phyloP scores from a whole-genome alignment of 345 rosid species.

The Laguncularia racemosa region DNA sequence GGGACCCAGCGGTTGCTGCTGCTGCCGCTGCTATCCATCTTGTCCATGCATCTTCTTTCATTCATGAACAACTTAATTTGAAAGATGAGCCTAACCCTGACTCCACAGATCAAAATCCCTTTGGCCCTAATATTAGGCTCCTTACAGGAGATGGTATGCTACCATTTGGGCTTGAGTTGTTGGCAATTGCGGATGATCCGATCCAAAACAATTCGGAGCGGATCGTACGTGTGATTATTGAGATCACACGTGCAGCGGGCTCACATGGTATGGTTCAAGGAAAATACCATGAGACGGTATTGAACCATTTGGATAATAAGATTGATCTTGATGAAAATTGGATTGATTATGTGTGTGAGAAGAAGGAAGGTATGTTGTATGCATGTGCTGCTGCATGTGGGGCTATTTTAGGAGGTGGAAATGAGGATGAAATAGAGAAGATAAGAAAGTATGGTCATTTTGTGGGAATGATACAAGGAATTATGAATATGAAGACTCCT shows the following conservation, averaged over 20 bases:
- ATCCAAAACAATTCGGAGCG: slow-evolving; percentile 16
- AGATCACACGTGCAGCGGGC: slow-evolving; percentile 39
- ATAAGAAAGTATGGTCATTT: slow-evolving; percentile 37
- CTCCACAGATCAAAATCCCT: slow-evolving; percentile 14
- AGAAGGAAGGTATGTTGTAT: slow-evolving; percentile 38
- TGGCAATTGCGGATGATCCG: slow-evolving; percentile 18
- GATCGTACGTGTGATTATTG: slow-evolving; percentile 33
- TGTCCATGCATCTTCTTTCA: slow-evolving; percentile 26
- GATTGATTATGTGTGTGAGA: slow-evolving; percentile 16
- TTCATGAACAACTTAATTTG: slow-evolving; percentile 28
- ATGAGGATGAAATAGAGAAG: slow-evolving; percentile 40
- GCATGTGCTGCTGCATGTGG: slow-evolving; percentile 56
- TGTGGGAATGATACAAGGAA: slow-evolving; percentile 39
- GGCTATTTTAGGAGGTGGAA: slow-evolving; percentile 59
- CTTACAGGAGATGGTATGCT: slow-evolving; percentile 37
- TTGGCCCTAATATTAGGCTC: slow-evolving; percentile 36
- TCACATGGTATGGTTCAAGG: slow-evolving; percentile 42
- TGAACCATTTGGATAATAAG: neutral
- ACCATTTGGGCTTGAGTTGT: slow-evolving; percentile 41
- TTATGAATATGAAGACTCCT: neutral
- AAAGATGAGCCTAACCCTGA: slow-evolving; percentile 10
- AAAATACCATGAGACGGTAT: slow-evolving; percentile 15
- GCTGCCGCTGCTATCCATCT: slow-evolving; percentile 53
- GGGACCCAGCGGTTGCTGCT: slow-evolving; percentile 36
- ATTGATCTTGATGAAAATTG: neutral